A percentile compares a stretch with the other conserved stretches of the same genome.
Conservation (phyloP, 805 yeast genomes). For the Brettanomyces nanus region DNA sequence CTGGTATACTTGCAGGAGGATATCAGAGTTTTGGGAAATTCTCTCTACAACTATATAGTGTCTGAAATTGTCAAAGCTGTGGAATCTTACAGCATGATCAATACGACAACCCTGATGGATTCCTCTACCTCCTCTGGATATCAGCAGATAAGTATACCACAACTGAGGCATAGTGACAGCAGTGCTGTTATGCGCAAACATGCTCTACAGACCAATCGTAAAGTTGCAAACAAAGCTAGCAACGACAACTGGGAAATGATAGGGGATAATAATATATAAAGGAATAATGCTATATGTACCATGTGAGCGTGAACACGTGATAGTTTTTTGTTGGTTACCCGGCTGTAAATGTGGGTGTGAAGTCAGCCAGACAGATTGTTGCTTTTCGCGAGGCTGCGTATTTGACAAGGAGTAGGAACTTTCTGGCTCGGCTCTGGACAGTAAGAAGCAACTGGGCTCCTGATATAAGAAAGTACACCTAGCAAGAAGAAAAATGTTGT, state of each 20-base stretch:
- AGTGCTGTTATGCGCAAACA: not conserved
- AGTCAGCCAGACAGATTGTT: too few relatives aligned
- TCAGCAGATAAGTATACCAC: slow-evolving; percentile 1
- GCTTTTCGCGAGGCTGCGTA: too few relatives aligned
- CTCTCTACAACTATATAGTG: slow-evolving; percentile 1
- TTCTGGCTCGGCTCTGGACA: too few relatives aligned
- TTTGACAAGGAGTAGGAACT: too few relatives aligned
- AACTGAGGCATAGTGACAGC: not conserved
- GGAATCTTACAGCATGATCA: not conserved
- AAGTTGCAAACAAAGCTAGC: too few relatives aligned
- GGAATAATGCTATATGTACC: too few relatives aligned
- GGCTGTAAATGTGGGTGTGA: too few relatives aligned
- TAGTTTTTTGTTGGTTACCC: too few relatives aligned
- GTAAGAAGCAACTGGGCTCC: too few relatives aligned
- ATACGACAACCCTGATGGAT: not conserved
- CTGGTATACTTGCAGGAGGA: not conserved
- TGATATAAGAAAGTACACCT: too few relatives aligned
- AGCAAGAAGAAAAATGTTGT: slow-evolving; percentile 28
- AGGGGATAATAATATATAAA: not conserved
- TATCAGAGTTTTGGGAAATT: not conserved
- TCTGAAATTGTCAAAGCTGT: slow-evolving; percentile 1
- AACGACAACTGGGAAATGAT: too few relatives aligned
- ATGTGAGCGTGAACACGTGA: not conserved
- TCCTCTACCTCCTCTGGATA: not conserved
- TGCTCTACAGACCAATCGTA: too few relatives aligned